Conservation (phyloP, 2,329 filamentous ascomycete species). For the Penicillium aurantiogriseum region DNA sequence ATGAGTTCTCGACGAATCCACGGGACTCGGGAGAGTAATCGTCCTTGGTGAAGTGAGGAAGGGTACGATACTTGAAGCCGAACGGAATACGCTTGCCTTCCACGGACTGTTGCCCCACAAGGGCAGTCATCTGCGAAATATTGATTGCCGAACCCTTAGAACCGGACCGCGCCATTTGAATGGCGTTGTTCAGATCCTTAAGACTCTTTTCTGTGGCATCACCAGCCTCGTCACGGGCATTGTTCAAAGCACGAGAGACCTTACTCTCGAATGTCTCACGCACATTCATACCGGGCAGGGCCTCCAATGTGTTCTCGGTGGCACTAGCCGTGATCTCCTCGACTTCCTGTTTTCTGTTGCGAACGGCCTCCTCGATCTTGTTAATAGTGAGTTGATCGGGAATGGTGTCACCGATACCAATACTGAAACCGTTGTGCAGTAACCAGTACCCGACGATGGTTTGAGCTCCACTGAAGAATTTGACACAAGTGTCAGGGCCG, state of each 20-base stretch:
- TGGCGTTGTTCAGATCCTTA: conserved; percentile 94
- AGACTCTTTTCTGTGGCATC: conserved; percentile 86
- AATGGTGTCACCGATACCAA: conserved; percentile 97
- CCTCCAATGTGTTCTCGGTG: conserved; percentile 82
- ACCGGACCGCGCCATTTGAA: conserved; percentile 92
- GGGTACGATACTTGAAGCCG: conserved; percentile 95
- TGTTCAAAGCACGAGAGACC: conserved; percentile 90
- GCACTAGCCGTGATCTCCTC: conserved; percentile 71
- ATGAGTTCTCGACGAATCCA: conserved; percentile 98
- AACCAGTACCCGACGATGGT: conserved; percentile 97
- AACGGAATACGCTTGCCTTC: conserved; percentile 99
- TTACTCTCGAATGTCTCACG: conserved; percentile 98
- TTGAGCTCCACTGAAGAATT: conserved; percentile 94
- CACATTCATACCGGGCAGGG: conserved; percentile 97
- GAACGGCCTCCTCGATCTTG: conserved; percentile 79
- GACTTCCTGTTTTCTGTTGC: conserved; percentile 78
- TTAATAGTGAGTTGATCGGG: conserved; percentile 82
- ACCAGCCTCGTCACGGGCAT: conserved; percentile 94
- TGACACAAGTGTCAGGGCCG: conserved; percentile 79
- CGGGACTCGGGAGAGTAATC: conserved; percentile 96
- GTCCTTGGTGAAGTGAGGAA: conserved; percentile 98
- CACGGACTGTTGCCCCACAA: conserved; percentile 96
- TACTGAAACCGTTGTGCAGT: conserved; percentile 92
- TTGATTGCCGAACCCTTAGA: conserved; percentile 99
- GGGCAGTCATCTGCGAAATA: conserved; percentile 98